These are phyloP conservation scores for Podospora didyma DNA, from an alignment of 495 filamentous ascomycete species.

Conservation along the genomic window DNA sequence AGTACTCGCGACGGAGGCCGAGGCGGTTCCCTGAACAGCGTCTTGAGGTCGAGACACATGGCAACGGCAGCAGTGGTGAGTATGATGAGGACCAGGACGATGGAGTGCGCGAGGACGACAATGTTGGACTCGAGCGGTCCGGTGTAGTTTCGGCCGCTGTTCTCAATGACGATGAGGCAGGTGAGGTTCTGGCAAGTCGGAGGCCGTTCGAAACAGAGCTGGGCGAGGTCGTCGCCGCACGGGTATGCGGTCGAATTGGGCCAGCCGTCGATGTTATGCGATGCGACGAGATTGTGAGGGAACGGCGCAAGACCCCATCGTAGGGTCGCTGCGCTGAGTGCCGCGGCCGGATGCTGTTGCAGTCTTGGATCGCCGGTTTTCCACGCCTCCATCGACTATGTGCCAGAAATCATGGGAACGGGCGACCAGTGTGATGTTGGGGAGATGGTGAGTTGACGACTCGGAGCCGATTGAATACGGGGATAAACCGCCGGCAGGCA, in stretches of 20 bases:
- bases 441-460: background rate
- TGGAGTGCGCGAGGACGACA: background rate
- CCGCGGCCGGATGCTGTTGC: background rate
- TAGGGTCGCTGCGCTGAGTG: slow-evolving; percentile 1
- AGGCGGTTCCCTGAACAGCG: background rate
- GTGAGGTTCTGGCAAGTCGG: background rate
- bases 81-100: background rate
- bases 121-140: background rate
- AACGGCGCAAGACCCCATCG: background rate
- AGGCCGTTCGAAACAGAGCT: background rate
- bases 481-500: no score
- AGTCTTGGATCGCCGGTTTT: background rate
- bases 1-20: background rate
- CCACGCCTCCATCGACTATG: background rate
- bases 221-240: background rate
- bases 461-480: background rate
- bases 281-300: background rate
- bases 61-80: background rate
- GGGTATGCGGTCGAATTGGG: background rate
- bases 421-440: background rate
- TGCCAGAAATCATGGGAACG: background rate
- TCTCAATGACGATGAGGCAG: background rate
- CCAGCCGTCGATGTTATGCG: background rate
- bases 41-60: background rate
- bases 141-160: background rate